phyloP scores from a whole-genome alignment of 768 basidiomycete species.

The Crucibulum laeve region DNA sequence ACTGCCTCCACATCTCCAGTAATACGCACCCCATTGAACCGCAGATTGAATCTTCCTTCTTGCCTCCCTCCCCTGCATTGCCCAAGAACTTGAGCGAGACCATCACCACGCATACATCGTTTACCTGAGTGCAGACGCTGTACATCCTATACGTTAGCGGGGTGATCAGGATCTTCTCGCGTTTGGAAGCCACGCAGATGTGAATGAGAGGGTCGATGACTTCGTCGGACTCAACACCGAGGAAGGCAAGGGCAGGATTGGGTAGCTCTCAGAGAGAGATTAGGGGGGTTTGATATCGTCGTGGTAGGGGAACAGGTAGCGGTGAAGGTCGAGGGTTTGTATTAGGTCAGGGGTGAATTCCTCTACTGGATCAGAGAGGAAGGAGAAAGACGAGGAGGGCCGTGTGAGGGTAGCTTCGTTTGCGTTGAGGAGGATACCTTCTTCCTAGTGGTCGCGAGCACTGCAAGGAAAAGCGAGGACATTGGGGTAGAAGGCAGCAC shows the following conservation, averaged over 20 bases:
- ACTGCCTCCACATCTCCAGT: too few species aligned
- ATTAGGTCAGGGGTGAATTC: conserved; percentile 30
- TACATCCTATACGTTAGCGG: conserved; percentile 99
- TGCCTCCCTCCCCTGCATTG: conserved; percentile 67
- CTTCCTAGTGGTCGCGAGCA: conserved; percentile 91
- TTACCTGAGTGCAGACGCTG: conserved; percentile 88
- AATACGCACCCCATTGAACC: conserved; percentile 63
- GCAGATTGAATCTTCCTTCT: conserved; percentile 64
- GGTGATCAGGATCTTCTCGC: conserved; percentile 81
- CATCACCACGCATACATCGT: conserved; percentile 82
- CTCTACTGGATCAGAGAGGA: conserved; percentile 7
- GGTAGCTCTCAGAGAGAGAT: conserved; percentile 70
- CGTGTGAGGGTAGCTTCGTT: conserved; percentile 96
- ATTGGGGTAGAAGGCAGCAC: conserved; percentile 92
- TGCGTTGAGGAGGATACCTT: conserved; percentile 91
- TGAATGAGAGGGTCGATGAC: conserved; percentile 93
- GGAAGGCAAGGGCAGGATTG: conserved; percentile 66
- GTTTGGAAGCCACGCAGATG: conserved; percentile 72
- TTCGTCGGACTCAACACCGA: conserved; percentile 97
- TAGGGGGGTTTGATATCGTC: conserved; percentile 70
- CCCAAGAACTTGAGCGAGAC: conserved; percentile 64
- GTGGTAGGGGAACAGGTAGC: conserved; percentile 94
- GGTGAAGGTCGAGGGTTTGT: conserved; percentile 59
- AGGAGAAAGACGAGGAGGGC: conserved; percentile 46
- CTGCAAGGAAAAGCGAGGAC: conserved; percentile 88